Base-by-base conservation (phyloP, 345 rosid genomes). In the Lenwebbia sp. region DNA sequence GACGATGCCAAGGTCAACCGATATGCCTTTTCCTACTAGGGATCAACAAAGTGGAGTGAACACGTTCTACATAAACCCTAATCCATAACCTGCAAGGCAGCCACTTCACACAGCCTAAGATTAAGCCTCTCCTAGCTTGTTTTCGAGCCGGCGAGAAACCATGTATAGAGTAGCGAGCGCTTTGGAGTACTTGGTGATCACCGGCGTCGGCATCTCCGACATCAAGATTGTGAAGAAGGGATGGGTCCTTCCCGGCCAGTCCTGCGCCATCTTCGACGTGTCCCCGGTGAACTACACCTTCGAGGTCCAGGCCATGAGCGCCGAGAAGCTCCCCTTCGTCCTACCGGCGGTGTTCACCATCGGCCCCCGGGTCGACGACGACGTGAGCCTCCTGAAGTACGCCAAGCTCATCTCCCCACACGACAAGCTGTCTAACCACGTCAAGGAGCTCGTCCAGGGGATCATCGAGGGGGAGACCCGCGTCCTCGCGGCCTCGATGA, bases 401-500 rank as follows among this genome's bases (percentile, higher is more conserved):
- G 97, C 98, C 47, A 93, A 91, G 87, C 91, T 95, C 17, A 91
- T 96, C 54, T 92, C 95, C 8, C 92, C 94, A 7, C 96, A 93
- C n/a, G 97, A 92, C 85, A 93, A 93, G 88, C 87, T 86, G 57
- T 95, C 97, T 0, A 85, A 90, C 88, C 96, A 96, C 76, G 95
- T 93, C 15, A 90, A 92, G 22, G 99, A 93, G 86, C 97, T 96
- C 19, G 97, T 96, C 21, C 92, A 93, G 50, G 98, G 99, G 5
- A 89, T 95, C 57, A 95, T 96, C 21, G 98, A 95, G 84, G 99
- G 99, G 2, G 98, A 95, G 82, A 96, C 96, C 5, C 88, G 99
- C 55, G 97, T 95, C 15, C 93, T 95, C 1, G 95, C 94, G n/a
- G 99, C 99, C 52, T 90, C 99, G 23, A 93, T 95, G 99, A 96